Percentiles rank a stretch among this genome's conserved stretches.
Conservation (phyloP, 305 asterid genomes). For the Fraxinus sp. region DNA sequence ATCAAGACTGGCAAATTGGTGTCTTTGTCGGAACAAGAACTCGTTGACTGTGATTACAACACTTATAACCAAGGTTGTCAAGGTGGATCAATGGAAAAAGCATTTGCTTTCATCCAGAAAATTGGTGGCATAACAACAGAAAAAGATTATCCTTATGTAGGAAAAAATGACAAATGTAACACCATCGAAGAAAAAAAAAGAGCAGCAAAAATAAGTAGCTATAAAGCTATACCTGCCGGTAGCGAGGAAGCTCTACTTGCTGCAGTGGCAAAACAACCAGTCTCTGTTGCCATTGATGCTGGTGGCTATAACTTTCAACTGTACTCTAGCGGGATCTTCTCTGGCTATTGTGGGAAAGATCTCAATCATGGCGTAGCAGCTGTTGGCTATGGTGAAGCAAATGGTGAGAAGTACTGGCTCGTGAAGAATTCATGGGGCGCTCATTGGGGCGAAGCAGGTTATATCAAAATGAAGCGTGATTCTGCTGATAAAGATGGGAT, state of each 20-base stretch:
- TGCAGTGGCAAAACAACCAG: constrained; percentile 61
- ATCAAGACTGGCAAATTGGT: constrained; percentile 45
- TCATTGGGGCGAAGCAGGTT: constrained; percentile 67
- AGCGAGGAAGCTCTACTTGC: constrained; percentile 42
- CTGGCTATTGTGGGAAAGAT: constrained; percentile 42
- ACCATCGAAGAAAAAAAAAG: constrained; percentile 16
- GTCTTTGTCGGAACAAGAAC: constrained; percentile 47
- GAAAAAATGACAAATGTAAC: constrained; percentile 37
- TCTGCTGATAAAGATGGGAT: constrained; percentile 31
- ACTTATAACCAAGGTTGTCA: constrained; percentile 34
- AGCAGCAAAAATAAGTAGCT: constrained; percentile 48
- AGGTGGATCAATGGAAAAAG: constrained; percentile 62
- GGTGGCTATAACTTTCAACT: constrained; percentile 45
- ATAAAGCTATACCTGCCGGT: constrained; percentile 32
- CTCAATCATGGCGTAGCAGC: constrained; percentile 55
- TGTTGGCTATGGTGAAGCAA: constrained; percentile 53
- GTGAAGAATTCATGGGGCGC: constrained; percentile 75
- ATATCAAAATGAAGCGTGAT: constrained; percentile 46
- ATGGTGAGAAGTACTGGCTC: constrained; percentile 50
- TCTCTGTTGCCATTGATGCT: constrained; percentile 67
- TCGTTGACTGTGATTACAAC: constrained; percentile 40
- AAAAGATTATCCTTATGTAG: constrained; percentile 49
- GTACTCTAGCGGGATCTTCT: constrained; percentile 51
- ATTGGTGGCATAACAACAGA: constrained; percentile 59
- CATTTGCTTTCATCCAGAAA: constrained; percentile 47